Base-by-base conservation (phyloP, 2,329 filamentous ascomycete species). In the Aspergillus unguis region DNA sequence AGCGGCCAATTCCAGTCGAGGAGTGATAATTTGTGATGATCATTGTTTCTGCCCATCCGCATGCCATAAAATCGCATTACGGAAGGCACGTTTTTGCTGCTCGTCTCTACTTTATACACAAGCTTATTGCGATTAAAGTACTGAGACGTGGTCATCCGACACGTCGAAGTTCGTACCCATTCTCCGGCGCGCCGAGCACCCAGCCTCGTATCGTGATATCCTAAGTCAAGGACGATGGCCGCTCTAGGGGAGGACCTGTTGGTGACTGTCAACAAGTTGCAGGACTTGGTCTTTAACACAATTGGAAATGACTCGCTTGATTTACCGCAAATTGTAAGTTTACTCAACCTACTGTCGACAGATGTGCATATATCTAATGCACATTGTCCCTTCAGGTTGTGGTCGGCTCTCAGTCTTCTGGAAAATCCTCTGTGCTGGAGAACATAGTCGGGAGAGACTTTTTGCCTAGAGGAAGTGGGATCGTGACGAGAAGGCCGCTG, bases 401-500 rank as follows among this genome's bases (percentile, higher is more conserved):
- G 56, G 94, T 99, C 65, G 94, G 94, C 59, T 99, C 94, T 56
- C 94, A 99, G 76, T 97, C 94, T 8, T 95, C 94, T 52, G 94
- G 94, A 69, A 99, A 99, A 78, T 97, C 92, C 11, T 97, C 94
- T 6, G 94, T 99, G 27, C 86, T 99, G 59, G 94, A 99, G 77
- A 99, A 99, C 75, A 96, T 99, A 63, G 94, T 99, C 66, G 94
- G 94, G 66, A 85, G 92, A 74, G 94, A 99, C 75, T 99, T 99
- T 74, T 80, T 99, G 49, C 94, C 94, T 54, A 88, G 94, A 71
- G 94, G 94, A 66, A 95, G 90, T 71, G 94, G 94, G 71, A 97
- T 99, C 72, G 92, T 96, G 58, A 99, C 94, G 52, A 84, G 94
- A 57, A 84, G 94, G 66, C 94, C 94, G 52, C 82, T 99, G 65